These are phyloP conservation scores for Quercus lobata DNA, from an alignment of 331 rosid genomes.

Conservation along the genomic window DNA sequence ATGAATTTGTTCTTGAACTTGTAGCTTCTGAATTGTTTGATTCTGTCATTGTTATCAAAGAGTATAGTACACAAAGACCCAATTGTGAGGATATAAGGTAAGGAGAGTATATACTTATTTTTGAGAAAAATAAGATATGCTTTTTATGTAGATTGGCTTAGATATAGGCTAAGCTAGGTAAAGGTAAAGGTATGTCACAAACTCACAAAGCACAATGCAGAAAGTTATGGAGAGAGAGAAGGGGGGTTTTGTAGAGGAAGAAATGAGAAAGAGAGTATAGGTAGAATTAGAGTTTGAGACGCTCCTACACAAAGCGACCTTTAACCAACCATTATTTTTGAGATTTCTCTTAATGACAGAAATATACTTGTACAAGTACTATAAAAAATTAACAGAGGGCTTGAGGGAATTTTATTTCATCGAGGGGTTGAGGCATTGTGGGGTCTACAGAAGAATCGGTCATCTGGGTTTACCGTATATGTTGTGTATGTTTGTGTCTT, in stretches of 20 bases:
- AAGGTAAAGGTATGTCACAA: too few relatives aligned
- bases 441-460: slow-evolving; percentile 26
- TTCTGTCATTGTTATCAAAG: slow-evolving; percentile 16
- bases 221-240: not conserved
- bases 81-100: not conserved
- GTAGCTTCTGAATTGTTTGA: slow-evolving; percentile 15
- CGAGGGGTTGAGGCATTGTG: not conserved
- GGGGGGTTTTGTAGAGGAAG: slow-evolving; percentile 15
- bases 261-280: too few relatives aligned
- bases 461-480: not conserved
- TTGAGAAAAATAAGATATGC: not conserved
- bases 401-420: not conserved
- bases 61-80: not conserved
- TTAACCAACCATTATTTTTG: slow-evolving; percentile 6
- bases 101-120: too few relatives aligned
- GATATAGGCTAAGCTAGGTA: not conserved
- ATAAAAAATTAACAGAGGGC: not conserved
- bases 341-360: not conserved
- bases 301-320: slow-evolving; percentile 29
- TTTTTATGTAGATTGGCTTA: not conserved
- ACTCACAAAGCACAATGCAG: not conserved
- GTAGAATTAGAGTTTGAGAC: not conserved
- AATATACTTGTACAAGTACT: not conserved
- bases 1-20: slow-evolving; percentile 8
- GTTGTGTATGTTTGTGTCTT: slow-evolving; percentile 9